Conservation (phyloP, 306 rosid genomes). For the Psophocarpus tetragonolobus region DNA sequence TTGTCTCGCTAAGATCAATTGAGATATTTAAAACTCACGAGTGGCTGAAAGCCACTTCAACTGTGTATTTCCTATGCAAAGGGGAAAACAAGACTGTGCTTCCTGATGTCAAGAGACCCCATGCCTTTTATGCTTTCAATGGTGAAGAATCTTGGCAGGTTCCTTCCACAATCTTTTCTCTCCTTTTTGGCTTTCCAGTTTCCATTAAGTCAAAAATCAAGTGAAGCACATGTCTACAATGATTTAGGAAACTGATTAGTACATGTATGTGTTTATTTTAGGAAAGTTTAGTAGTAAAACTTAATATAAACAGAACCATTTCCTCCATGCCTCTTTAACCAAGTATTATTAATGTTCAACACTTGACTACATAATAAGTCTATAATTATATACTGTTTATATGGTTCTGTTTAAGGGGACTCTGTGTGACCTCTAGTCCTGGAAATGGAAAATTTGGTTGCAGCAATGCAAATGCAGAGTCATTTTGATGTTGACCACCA, state of each 20-base stretch:
- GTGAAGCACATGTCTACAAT: background rate
- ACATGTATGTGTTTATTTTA: background rate
- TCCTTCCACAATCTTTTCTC: background rate
- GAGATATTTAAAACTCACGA: slow-evolving; percentile 69
- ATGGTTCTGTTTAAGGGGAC: background rate
- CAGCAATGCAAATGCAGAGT: background rate
- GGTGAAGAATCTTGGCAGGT: slow-evolving; percentile 99
- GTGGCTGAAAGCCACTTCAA: slow-evolving; percentile 54
- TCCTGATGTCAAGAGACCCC: slow-evolving; percentile 63
- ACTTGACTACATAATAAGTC: background rate
- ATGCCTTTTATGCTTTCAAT: slow-evolving; percentile 57
- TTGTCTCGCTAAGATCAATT: slow-evolving; percentile 63
- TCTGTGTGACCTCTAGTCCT: background rate
- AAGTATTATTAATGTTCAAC: background rate
- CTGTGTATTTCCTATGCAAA: slow-evolving; percentile 70
- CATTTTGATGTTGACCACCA: background rate
- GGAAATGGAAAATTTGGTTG: background rate
- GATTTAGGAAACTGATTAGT: background rate
- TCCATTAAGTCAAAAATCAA: no score
- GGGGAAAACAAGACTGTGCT: slow-evolving; percentile 60
- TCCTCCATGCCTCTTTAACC: background rate
- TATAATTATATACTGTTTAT: background rate
- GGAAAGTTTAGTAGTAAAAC: background rate
- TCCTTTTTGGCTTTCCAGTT: background rate
- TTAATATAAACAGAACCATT: background rate